phyloP scores from a whole-genome alignment of 371 early-diverging fungal species.

The Syncephalastrum sp. region DNA sequence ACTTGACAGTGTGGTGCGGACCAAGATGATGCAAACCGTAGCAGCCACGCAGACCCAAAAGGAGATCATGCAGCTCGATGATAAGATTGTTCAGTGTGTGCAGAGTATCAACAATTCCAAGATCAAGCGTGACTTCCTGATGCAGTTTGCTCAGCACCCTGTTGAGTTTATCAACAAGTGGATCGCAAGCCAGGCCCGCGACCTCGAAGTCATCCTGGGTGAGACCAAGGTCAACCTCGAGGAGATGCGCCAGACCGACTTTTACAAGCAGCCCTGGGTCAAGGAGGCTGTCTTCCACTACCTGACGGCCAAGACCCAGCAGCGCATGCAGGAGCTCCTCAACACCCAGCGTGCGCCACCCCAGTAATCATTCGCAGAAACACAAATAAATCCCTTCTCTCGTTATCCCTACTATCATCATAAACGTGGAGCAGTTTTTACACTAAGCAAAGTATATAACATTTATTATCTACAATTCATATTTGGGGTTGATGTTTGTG shows the following conservation, averaged over 20 bases:
- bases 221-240: constrained; percentile 84
- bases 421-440: too few relatives aligned
- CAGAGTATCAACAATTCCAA: constrained; percentile 84
- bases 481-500: not conserved
- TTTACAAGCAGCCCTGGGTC: constrained; percentile 86
- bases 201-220: constrained; percentile 87
- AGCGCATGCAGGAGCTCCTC: constrained; percentile 51
- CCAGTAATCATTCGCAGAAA: constrained; percentile 2
- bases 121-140: constrained; percentile 92
- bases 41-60: constrained; percentile 47
- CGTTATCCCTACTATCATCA: too few relatives aligned
- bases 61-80: constrained; percentile 59
- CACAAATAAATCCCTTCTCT: too few relatives aligned
- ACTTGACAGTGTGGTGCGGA: constrained; percentile 70
- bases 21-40: constrained; percentile 49
- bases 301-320: constrained; percentile 65
- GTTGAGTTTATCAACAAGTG: constrained; percentile 89
- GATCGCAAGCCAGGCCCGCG: constrained; percentile 90
- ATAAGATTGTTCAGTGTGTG: constrained; percentile 71
- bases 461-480: too few relatives aligned
- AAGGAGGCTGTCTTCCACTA: constrained; percentile 91
- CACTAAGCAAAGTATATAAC: too few relatives aligned
- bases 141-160: constrained; percentile 84
- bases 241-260: constrained; percentile 74
- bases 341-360: constrained; percentile 30